Conservation (phyloP, 345 rosid genomes). For the Jatropha curcas region DNA sequence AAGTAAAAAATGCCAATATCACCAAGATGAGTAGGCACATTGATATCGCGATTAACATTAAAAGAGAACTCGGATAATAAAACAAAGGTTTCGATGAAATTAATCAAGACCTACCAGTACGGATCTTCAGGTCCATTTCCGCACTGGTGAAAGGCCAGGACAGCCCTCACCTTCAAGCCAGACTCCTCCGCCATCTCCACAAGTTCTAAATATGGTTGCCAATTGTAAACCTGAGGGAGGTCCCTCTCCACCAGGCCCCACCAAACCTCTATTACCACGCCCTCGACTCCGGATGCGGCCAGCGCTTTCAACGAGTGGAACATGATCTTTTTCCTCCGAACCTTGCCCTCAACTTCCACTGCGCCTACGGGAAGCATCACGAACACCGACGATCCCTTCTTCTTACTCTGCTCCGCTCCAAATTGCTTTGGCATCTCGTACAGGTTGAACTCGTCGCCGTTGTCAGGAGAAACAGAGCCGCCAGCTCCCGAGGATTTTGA, state of each 20-base stretch:
- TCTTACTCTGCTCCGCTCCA: conserved; percentile 11
- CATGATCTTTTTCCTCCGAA: conserved; percentile 40
- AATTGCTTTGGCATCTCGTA: conserved; percentile 31
- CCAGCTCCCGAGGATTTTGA: conserved; percentile 27
- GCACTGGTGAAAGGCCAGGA: conserved; percentile 49
- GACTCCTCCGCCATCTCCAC: conserved; percentile 38
- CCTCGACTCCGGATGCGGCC: conserved; percentile 46
- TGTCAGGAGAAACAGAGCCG: conserved; percentile 36
- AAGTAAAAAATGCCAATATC: not conserved
- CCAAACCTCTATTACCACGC: conserved; percentile 56
- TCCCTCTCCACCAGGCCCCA: conserved; percentile 63
- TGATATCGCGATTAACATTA: not conserved
- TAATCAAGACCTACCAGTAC: conserved; percentile 32
- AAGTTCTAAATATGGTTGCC: conserved; percentile 47
- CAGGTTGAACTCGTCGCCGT: conserved; percentile 27
- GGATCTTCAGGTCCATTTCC: conserved; percentile 46
- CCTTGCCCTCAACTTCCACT: conserved; percentile 23
- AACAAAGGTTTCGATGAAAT: not conserved
- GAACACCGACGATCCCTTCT: conserved; percentile 43
- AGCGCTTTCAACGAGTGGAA: conserved; percentile 41
- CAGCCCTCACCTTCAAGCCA: conserved; percentile 48
- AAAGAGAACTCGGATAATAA: not conserved
- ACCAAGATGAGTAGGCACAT: not conserved
- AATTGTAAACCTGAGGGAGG: conserved; percentile 43
- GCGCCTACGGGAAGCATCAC: conserved; percentile 50